Conservation (phyloP, 345 rosid genomes). For the Turnera subulata region DNA sequence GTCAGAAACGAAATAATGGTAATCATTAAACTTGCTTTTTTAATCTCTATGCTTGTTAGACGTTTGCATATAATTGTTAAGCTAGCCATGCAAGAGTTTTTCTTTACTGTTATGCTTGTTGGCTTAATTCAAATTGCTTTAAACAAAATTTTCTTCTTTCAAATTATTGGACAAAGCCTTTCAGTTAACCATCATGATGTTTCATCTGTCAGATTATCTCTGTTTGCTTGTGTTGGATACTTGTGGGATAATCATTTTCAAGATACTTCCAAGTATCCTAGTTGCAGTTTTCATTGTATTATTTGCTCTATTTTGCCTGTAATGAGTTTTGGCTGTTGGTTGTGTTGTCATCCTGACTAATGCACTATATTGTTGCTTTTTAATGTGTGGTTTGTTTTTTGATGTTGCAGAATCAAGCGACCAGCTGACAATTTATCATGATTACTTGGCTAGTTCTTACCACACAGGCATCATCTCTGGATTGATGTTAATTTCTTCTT, state of each 20-base stretch:
- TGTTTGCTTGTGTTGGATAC: not conserved
- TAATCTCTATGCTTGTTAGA: not conserved
- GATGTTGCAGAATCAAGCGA: constrained; percentile 37
- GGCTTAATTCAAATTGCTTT: not conserved
- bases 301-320: not conserved
- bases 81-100: not conserved
- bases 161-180: not conserved
- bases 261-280: no score
- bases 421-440: constrained; percentile 57
- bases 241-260: no score
- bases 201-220: not conserved
- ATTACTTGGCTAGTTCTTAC: constrained; percentile 83
- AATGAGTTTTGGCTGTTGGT: not conserved
- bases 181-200: not conserved
- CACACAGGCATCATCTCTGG: constrained; percentile 87
- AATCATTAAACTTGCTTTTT: constrained; percentile 5
- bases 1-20: constrained; percentile 45
- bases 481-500: constrained; percentile 61
- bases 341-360: constrained; percentile 4
- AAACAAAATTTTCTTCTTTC: not conserved
- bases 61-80: not conserved
- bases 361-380: constrained; percentile 1
- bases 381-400: constrained; percentile 2
- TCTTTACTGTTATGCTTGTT: not conserved
- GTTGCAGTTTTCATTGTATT: not conserved